Evolutionary conservation across 495 filamentous ascomycete species (phyloP).

Genomic region (Neurospora cerealis): DNA sequence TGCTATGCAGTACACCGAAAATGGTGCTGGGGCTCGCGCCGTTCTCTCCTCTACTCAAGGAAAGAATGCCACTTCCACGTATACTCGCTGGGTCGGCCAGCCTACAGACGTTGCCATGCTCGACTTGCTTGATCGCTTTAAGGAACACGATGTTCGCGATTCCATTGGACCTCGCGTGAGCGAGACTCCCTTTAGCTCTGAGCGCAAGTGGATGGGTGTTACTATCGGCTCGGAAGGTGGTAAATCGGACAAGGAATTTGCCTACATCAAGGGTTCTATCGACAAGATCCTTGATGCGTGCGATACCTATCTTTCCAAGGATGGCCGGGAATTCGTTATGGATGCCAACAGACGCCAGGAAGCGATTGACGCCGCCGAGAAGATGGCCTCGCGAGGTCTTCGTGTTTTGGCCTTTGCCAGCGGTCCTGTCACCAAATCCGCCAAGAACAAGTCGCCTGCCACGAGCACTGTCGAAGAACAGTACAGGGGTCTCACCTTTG

Average conservation of each 20-base stretch:
- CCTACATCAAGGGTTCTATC: slow-evolving; percentile 90
- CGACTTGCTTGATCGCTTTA: slow-evolving; percentile 81
- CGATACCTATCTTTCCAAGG: slow-evolving; percentile 79
- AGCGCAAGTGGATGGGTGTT: slow-evolving; percentile 98
- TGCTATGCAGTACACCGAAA: slow-evolving; percentile 46
- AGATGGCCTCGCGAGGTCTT: slow-evolving; percentile 88
- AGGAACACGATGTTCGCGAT: slow-evolving; percentile 82
- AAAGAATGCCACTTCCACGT: slow-evolving; percentile 45
- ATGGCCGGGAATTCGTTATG: slow-evolving; percentile 78
- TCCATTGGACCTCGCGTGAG: slow-evolving; percentile 65
- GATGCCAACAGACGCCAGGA: slow-evolving; percentile 66
- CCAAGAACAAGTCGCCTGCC: slow-evolving; percentile 30
- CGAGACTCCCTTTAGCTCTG: slow-evolving; percentile 92
- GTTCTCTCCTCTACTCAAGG: slow-evolving; percentile 68
- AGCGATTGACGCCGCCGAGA: slow-evolving; percentile 71
- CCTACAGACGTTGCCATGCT: slow-evolving; percentile 94
- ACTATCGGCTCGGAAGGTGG: slow-evolving; percentile 55
- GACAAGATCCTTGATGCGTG: slow-evolving; percentile 80
- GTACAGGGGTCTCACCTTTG: slow-evolving; percentile 78
- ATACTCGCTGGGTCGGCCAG: slow-evolving; percentile 91
- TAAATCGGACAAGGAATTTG: slow-evolving; percentile 52
- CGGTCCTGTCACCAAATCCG: slow-evolving; percentile 41
- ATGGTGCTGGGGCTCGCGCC: slow-evolving; percentile 58
- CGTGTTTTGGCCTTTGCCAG: slow-evolving; percentile 88
- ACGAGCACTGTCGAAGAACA: slow-evolving; percentile 52